Evolutionary conservation across 2,329 filamentous ascomycete species (phyloP).

Genomic region (Hortaea werneckii): DNA sequence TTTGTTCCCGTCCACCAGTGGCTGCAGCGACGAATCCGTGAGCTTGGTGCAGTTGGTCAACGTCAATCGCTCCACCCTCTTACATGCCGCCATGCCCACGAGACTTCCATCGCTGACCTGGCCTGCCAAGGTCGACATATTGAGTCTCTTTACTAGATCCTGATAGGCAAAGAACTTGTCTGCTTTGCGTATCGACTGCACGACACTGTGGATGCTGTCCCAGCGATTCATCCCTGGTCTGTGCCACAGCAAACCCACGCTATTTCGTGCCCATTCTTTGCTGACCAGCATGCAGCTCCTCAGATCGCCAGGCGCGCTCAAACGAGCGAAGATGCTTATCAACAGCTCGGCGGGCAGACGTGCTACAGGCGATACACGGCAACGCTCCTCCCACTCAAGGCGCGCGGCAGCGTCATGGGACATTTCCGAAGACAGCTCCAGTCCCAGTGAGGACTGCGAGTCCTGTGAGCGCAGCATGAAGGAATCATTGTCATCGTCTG

Average conservation of each 20-base stretch:
- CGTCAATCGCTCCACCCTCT: constrained; percentile 83
- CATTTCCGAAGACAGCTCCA: constrained; percentile 44
- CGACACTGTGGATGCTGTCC: constrained; percentile 70
- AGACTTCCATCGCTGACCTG: constrained; percentile 85
- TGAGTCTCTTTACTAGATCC: constrained; percentile 83
- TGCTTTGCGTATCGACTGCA: constrained; percentile 60
- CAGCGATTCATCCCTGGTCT: constrained; percentile 83
- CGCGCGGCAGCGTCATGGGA: constrained; percentile 57
- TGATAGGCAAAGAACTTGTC: constrained; percentile 81
- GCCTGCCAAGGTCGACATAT: constrained; percentile 67
- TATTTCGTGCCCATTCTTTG: constrained; percentile 83
- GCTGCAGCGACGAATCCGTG: constrained; percentile 72
- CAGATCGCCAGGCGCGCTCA: constrained; percentile 62
- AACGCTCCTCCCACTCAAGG: constrained; percentile 48
- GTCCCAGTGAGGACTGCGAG: constrained; percentile 81
- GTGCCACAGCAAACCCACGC: constrained; percentile 90
- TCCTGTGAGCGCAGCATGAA: constrained; percentile 76
- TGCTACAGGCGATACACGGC: constrained; percentile 67
- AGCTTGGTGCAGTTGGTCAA: constrained; percentile 80
- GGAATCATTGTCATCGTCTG: constrained; percentile 90
- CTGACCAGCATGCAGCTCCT: constrained; percentile 88
- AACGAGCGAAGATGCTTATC: constrained; percentile 81
- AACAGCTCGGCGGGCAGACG: constrained; percentile 88
- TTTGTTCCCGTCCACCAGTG: constrained; percentile 66
- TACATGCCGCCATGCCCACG: constrained; percentile 70